These are phyloP conservation scores for Suhomyces kunorum DNA, from an alignment of 1,139 yeast species.

Conservation along the genomic window DNA sequence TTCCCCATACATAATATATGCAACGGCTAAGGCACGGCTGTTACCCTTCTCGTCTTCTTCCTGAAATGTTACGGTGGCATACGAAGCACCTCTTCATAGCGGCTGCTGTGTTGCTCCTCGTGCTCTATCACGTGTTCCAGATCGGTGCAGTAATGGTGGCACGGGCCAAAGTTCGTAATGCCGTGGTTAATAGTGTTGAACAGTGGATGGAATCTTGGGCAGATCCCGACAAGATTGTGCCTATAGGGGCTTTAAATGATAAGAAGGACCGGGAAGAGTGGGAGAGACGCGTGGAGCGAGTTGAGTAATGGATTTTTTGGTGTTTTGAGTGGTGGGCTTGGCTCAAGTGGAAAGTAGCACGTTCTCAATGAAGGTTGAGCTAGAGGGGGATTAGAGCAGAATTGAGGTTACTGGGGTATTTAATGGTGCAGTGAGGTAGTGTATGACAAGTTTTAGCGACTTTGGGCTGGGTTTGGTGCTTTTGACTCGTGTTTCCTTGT, in stretches of 20 bases:
- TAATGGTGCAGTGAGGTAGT: too few species aligned
- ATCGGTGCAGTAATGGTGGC: slow-evolving; percentile 5
- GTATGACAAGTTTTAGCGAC: too few species aligned
- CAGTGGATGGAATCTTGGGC: neutral
- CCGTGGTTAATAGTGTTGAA: neutral
- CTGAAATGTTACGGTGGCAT: slow-evolving; percentile 1
- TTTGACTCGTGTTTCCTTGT: too few species aligned
- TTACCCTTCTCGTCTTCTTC: neutral
- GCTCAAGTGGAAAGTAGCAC: too few species aligned
- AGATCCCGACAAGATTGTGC: slow-evolving; percentile 5
- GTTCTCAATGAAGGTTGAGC: too few species aligned
- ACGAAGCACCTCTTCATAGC: neutral
- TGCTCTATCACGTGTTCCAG: slow-evolving; percentile 1
- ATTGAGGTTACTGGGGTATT: too few species aligned
- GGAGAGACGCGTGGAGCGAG: slow-evolving; percentile 2
- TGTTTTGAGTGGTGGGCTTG: too few species aligned
- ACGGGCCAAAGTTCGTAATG: slow-evolving; percentile 6
- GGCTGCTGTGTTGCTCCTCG: slow-evolving; percentile 2
- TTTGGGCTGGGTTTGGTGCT: too few species aligned
- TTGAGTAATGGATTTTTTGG: neutral
- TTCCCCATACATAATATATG: too few species aligned
- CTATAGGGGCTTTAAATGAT: slow-evolving; percentile 4
- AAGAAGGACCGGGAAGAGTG: slow-evolving; percentile 4
- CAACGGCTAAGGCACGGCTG: too few species aligned
- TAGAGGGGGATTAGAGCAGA: too few species aligned